Evolutionary conservation across 805 yeast species (phyloP), one percentile per base, ranked within the genome.

Genomic region (Starmera amethionina): DNA sequence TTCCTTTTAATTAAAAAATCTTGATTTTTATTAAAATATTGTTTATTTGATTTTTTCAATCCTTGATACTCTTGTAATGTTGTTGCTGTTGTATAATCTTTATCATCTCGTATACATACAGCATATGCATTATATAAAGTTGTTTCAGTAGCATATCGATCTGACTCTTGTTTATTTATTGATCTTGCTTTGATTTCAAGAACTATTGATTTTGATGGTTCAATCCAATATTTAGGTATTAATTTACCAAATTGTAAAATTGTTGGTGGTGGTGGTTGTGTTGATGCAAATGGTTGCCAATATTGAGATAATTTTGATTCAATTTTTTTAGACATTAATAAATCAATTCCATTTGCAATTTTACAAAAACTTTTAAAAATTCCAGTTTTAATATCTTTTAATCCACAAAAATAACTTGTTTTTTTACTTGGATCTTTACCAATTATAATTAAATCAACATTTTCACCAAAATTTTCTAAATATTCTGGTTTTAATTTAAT

Each of bases 401-500:
- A 55, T 0, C 93, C 96, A 59, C 95, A 82, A 43, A 84, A 67
- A 50, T 73, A 84, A 10, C 86, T 71, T 32, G 64, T 67, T 37
- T 90, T 90, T 18, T 73, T 69, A 0, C 86, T 87, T 14, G 78
- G 77, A 41, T 75, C 78, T 41, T 79, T 81, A 0, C 97, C 98
- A 42, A 89, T 78, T 0, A 90, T 73, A 3, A 79, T 65, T 37
- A 88, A 56, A 58, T 90, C 97, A 45, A 88, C 64, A 51, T 84
- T 83, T 46, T 88, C 95, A 9, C 96, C 96, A 58, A 83, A 82
- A 43, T 82, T 86, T 41, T 78, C 82, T 40, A 88, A 64, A 54
- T 88, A 89, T 49, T 89, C 96, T 0, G 97, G 97, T 56, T 90
- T 90, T 2, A 90, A 73, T 53, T 90, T 90, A 13, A 87, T 65